These are phyloP conservation scores for Penicillium sp. DNA, from an alignment of 2,329 filamentous ascomycete genomes.

Conservation along the genomic window DNA sequence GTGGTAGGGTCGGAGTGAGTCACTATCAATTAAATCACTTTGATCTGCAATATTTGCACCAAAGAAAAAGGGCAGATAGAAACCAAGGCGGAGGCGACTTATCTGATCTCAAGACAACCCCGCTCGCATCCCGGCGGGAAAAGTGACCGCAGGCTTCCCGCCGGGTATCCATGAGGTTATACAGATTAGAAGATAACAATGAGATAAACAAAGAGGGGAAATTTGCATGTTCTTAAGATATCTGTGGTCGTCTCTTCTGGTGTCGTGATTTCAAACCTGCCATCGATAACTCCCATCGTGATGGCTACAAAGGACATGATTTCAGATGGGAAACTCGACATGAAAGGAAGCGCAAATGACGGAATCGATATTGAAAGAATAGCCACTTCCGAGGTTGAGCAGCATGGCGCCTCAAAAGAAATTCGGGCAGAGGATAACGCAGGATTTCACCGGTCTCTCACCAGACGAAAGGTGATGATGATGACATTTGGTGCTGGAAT, in stretches of 20 bases:
- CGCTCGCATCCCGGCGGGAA: conserved; percentile 3
- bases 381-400: conserved; percentile 9
- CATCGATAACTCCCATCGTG: neutral
- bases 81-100: neutral
- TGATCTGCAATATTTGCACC: neutral
- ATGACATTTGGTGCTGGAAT: conserved; percentile 41
- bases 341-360: conserved; percentile 2
- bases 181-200: neutral
- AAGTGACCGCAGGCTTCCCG: neutral
- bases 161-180: neutral
- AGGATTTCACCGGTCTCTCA: conserved; percentile 33
- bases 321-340: neutral
- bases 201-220: neutral
- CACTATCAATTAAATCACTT: neutral
- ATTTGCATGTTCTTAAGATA: neutral
- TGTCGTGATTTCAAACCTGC: neutral
- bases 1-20: neutral
- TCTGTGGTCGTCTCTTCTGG: neutral
- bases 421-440: conserved; percentile 19
- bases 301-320: conserved; percentile 7
- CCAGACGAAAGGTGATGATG: conserved; percentile 40
- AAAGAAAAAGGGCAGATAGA: neutral
- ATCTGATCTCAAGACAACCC: neutral
- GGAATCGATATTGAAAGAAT: conserved; percentile 14
- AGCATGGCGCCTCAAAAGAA: conserved; percentile 9